Percentiles rank a stretch among this genome's conserved stretches.
These are phyloP conservation scores for Candida gorgasii DNA, from an alignment of 805 yeast species.

Conservation along the genomic window DNA sequence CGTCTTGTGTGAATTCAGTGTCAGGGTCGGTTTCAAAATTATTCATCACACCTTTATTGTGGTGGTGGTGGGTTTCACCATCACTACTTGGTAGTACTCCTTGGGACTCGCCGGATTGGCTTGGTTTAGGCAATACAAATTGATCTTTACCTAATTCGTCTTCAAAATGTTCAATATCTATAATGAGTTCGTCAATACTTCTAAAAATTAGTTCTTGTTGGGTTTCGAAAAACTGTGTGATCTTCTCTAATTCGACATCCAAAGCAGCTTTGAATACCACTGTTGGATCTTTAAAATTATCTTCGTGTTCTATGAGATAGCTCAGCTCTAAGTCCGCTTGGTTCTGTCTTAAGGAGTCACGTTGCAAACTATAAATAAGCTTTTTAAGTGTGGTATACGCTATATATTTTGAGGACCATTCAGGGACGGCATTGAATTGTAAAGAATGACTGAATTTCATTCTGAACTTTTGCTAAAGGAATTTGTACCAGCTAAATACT, in stretches of 20 bases:
- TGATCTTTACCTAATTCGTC: conserved; percentile 20
- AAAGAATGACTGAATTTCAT: conserved; percentile 96
- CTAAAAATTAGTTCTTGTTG: conserved; percentile 62
- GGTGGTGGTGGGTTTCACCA: not conserved
- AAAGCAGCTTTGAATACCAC: conserved; percentile 68
- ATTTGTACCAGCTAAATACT: not conserved
- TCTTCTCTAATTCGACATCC: conserved; percentile 72
- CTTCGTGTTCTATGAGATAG: conserved; percentile 31
- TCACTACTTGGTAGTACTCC: not conserved
- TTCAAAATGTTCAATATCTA: conserved; percentile 67
- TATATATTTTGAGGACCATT: conserved; percentile 91
- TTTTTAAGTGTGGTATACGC: conserved; percentile 88
- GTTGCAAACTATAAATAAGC: conserved; percentile 77
- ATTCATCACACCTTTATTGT: not conserved
- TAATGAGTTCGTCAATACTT: conserved; percentile 56
- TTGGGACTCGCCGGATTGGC: conserved; percentile 6
- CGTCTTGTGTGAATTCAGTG: conserved; percentile 37
- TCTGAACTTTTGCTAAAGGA: not conserved
- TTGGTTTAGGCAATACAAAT: conserved; percentile 5
- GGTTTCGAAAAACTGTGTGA: conserved; percentile 69
- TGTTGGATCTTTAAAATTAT: conserved; percentile 45
- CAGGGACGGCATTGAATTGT: conserved; percentile 97
- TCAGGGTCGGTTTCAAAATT: conserved; percentile 30
- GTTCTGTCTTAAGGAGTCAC: conserved; percentile 46
- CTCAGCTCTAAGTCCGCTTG: conserved; percentile 31